Percentiles rank a stretch among this genome's conserved stretches.
phyloP scores from a whole-genome alignment of 257 asterid species.

The Marsdenia floribunda region DNA sequence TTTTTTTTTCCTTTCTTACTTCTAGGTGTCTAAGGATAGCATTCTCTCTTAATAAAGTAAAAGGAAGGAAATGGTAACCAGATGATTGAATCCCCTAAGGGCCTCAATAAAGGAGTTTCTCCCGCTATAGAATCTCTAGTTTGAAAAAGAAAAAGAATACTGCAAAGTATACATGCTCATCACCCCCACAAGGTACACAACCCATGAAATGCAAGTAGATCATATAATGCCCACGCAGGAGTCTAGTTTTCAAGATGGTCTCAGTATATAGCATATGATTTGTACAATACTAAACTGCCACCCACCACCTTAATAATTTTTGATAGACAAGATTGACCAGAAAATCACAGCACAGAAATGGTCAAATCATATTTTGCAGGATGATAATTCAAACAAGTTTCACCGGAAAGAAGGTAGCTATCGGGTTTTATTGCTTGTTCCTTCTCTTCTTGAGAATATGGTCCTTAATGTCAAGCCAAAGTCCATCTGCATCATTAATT shows the following conservation, averaged over 20 bases:
- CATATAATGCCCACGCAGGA: neutral
- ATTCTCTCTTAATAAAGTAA: neutral
- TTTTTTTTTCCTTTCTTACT: neutral
- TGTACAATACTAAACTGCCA: neutral
- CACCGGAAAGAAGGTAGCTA: neutral
- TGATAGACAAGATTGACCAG: neutral
- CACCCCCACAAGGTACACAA: neutral
- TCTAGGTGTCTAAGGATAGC: neutral
- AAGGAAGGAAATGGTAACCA: neutral
- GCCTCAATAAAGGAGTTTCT: neutral
- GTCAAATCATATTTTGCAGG: no score
- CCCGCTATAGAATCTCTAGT: neutral
- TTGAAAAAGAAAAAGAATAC: neutral
- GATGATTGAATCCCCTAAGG: neutral
- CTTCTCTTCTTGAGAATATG: no score
- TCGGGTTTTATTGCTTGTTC: neutral
- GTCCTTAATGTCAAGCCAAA: no score
- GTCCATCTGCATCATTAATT: no score
- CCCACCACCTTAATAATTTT: neutral
- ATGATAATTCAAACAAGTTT: no score
- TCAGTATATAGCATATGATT: neutral
- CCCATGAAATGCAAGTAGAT: neutral
- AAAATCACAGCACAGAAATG: neutral
- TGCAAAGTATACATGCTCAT: neutral
- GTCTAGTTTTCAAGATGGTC: neutral